Evolutionary conservation across 1,139 yeast species (phyloP), one percentile per base, ranked within the genome.

Genomic region (Zygoascus sp.): DNA sequence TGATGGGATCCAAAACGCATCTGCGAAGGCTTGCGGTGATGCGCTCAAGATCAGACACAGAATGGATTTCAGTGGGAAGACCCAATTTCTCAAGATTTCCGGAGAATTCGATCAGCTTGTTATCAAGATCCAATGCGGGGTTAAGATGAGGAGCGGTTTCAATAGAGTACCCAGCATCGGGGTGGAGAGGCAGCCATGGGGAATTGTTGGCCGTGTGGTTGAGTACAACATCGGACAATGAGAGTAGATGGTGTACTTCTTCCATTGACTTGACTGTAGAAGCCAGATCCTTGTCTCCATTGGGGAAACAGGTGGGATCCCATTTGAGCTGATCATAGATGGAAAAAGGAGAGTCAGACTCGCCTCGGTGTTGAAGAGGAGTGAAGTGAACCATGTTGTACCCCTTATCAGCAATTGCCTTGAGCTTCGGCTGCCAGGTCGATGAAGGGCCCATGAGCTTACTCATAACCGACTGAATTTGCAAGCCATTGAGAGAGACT

Each of bases 341-440:
- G 3, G 96, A 86, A 61, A 90, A 92, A 0, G 98, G 97, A 7
- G 97, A 89, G 63, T 90, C 77, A 0, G 96, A 86, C 49, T 75
- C 82, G 22, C 98, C 98, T 44, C 97, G 75, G 53, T 81, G 70
- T 65, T 90, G 97, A 53, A 92, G 72, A 0, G 98, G 98, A 1
- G 97, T 89, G 63, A 92, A 92, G 68, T 92, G 98, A 41, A 92
- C 72, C 96, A 90, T 87, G 64, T 92, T 92, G 70, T 90, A 92
- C 16, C 94, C 92, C 65, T 92, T 92, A 8, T 67, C 64, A 15
- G 81, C 69, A 39, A 92, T 76, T 44, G 77, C 75, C 3, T 65
- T 61, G 50, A 92, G 83, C 50, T 86, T 70, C 1, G 68, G 62
- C 49, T 79, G 78, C 97, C 97, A 92, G 25, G 77, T 44, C 55